Percentiles rank a stretch among this genome's conserved stretches.
phyloP scores from a whole-genome alignment of 1,284 basidiomycete species.

The Inonotus obliquus region DNA sequence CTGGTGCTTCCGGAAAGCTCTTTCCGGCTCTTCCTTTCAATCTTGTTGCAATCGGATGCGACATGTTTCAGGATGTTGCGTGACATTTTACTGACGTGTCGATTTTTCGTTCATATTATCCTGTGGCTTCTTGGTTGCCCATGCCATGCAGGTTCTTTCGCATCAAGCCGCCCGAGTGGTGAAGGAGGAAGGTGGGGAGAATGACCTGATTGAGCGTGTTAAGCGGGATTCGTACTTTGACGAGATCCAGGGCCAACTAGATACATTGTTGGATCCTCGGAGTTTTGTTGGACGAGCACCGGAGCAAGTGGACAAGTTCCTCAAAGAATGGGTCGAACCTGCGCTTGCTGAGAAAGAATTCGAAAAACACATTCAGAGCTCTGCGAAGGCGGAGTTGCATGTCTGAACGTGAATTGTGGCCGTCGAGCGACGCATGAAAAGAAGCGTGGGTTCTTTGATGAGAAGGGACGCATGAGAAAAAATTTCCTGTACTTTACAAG shows the following conservation, averaged over 20 bases:
- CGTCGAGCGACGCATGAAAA: background rate
- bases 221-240: constrained; percentile 59
- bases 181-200: constrained; percentile 92
- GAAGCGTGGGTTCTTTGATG: background rate
- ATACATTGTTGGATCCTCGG: constrained; percentile 70
- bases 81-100: background rate
- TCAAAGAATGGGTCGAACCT: constrained; percentile 87
- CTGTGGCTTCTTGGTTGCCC: background rate
- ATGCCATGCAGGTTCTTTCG: constrained; percentile 68
- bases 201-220: constrained; percentile 93
- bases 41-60: background rate
- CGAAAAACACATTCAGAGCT: constrained; percentile 47
- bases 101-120: background rate
- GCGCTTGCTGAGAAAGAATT: constrained; percentile 69
- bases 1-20: background rate
- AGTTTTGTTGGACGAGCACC: constrained; percentile 91
- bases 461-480: background rate
- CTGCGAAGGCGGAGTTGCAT: constrained; percentile 24
- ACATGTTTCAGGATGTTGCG: background rate
- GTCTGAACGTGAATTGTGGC: constrained; percentile 16
- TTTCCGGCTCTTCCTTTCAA: background rate
- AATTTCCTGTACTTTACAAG: background rate
- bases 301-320: constrained; percentile 88
- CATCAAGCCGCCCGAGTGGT: constrained; percentile 95
- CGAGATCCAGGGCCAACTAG: constrained; percentile 60